Conservation (phyloP, 192 early-diverging fungal genomes). For the Pilaira anomala region DNA sequence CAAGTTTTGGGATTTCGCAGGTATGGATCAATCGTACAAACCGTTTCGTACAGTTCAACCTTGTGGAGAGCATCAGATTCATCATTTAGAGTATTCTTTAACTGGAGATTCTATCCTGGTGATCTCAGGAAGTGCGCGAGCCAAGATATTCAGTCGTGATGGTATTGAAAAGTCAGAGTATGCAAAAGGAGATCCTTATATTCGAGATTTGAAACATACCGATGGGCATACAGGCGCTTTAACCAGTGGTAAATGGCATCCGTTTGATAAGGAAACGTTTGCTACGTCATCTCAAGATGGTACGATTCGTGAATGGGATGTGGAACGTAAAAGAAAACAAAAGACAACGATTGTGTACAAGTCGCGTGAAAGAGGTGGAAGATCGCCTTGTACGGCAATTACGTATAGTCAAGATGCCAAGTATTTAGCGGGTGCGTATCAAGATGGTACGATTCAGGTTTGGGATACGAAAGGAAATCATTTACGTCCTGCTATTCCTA, state of each 20-base stretch:
- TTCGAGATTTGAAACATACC: constrained; percentile 82
- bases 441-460: constrained; percentile 75
- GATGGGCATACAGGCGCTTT: constrained; percentile 82
- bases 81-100: constrained; percentile 72
- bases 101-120: constrained; percentile 77
- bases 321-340: constrained; percentile 65
- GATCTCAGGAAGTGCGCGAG: constrained; percentile 68
- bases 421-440: constrained; percentile 63
- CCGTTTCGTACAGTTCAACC: constrained; percentile 82
- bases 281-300: constrained; percentile 80
- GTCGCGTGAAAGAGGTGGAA: constrained; percentile 64
- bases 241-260: constrained; percentile 80
- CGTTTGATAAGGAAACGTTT: constrained; percentile 58
- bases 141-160: constrained; percentile 77
- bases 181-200: constrained; percentile 91
- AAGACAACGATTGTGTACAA: constrained; percentile 76
- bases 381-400: constrained; percentile 67
- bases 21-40: constrained; percentile 73
- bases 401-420: constrained; percentile 70
- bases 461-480: constrained; percentile 70
- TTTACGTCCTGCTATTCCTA: constrained; percentile 52
- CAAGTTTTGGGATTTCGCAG: constrained; percentile 92
- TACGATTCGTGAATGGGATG: constrained; percentile 84
- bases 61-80: constrained; percentile 75
- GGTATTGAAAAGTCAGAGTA: constrained; percentile 72